Evolutionary conservation across 805 yeast species (phyloP), one percentile per base, ranked within the genome.

Genomic region (Phaffomyces antillensis): DNA sequence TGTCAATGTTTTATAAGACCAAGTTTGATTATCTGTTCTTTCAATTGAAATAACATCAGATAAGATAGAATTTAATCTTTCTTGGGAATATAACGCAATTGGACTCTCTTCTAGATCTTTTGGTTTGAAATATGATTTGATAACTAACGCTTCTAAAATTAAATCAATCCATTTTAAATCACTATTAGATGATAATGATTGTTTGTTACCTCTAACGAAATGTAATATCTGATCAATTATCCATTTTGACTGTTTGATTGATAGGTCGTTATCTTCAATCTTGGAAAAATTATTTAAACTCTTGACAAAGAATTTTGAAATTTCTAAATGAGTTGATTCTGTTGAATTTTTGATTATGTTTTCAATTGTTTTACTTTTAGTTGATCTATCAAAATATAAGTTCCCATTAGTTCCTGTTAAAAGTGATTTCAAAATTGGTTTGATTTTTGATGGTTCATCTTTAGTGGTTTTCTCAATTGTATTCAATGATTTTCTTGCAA

Each of bases 321-420:
- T 33, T 17, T 44, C 41, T 2, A 44, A 32, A 39, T 47, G 46
- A 11, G 56, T 43, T 2, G 47, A 45, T 24, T 43, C 51, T 2
- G 37, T 35, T 11, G 43, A 20, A 16, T 47, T 41, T 12, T 54
- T 40, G 7, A 50, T 17, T 13, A 44, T n/a, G 3, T 34, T 13
- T 36, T 77, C 79, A 12, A 77, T 65, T 0, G 87, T 76, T 58
- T 83, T 87, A 1, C 90, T 67, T 56, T 84, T 88, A 2, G 96
- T 83, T 26, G 85, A 59, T 48, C 74, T 71, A 62, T 90, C 97
- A 62, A 90, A 89, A 48, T 79, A 79, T 55, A 85, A 69, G 35
- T 77, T 73, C 5, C 86, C 86, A 25, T 71, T 70, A 16, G 67
- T 62, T 13, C 75, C 72, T 32, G 63, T 52, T 15, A 77, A 52